Evolutionary conservation across 2,329 filamentous ascomycete genomes (phyloP).

Genomic region (Pseudodiploospora longispora): DNA sequence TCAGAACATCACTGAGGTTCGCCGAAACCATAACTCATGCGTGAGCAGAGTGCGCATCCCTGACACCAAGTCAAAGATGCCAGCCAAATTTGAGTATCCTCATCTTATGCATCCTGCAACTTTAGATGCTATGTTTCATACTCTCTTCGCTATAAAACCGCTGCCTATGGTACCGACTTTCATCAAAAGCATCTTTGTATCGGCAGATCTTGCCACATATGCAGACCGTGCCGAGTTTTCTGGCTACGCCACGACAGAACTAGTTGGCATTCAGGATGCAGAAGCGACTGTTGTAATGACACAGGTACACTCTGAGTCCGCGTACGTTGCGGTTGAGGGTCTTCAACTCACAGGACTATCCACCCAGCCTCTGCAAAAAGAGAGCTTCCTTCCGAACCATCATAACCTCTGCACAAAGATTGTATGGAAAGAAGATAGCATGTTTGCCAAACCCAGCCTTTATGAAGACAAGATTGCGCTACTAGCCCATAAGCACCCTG

Average conservation of each 20-base stretch:
- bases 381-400: constrained; percentile 38
- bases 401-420: constrained; percentile 42
- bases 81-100: constrained; percentile 42
- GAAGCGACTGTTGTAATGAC: constrained; percentile 37
- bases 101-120: constrained; percentile 52
- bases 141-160: constrained; percentile 36
- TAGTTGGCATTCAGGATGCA: constrained; percentile 29
- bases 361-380: constrained; percentile 14
- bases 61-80: constrained; percentile 45
- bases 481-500: constrained; percentile 32
- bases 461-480: constrained; percentile 21
- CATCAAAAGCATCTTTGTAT: constrained; percentile 38
- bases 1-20: constrained; percentile 35
- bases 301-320: constrained; percentile 21
- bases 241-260: constrained; percentile 32
- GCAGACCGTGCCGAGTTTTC: constrained; percentile 25
- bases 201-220: constrained; percentile 26
- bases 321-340: constrained; percentile 36
- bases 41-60: constrained; percentile 34
- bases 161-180: constrained; percentile 42
- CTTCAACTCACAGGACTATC: constrained; percentile 34
- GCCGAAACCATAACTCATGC: constrained; percentile 24
- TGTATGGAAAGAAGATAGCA: constrained; percentile 35
- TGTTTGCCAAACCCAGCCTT: constrained; percentile 14
- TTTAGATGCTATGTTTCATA: constrained; percentile 48